Evolutionary conservation across 352 stramenopile species (phyloP).

Genomic region (Pythium insidiosum): DNA sequence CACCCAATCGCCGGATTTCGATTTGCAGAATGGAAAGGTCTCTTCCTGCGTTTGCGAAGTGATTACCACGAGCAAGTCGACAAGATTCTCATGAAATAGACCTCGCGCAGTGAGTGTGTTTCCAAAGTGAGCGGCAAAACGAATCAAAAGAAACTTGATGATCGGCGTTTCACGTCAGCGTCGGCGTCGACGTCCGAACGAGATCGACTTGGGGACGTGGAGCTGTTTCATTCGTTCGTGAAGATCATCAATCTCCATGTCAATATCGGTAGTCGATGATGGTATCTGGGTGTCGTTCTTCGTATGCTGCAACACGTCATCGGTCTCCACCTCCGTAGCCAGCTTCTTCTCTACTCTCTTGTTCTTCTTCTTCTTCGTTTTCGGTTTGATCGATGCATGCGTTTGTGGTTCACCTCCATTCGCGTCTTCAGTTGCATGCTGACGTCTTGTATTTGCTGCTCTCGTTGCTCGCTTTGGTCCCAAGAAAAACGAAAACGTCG

Average conservation of each 20-base stretch:
- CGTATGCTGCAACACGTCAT: background rate
- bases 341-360: background rate
- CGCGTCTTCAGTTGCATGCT: too few species aligned
- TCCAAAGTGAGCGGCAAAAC: too few species aligned
- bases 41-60: conserved; percentile 39
- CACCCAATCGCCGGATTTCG: conserved; percentile 37
- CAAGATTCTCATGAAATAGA: conserved; percentile 6
- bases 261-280: conserved; percentile 5
- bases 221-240: conserved; percentile 3
- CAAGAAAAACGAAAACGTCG: conserved; percentile 29
- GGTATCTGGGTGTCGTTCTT: conserved; percentile 3
- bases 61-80: conserved; percentile 37
- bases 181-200: conserved; percentile 10
- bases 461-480: too few species aligned
- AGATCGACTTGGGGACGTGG: conserved; percentile 10
- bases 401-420: too few species aligned
- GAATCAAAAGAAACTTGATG: too few species aligned
- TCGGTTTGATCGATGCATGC: too few species aligned
- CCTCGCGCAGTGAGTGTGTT: too few species aligned
- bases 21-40: conserved; percentile 25
- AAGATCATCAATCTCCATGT: background rate
- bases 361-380: background rate
- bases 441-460: too few species aligned
- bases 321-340: background rate
- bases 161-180: background rate